phyloP scores from a whole-genome alignment of 495 filamentous ascomycete species.

The Aspergillus egyptiacus region DNA sequence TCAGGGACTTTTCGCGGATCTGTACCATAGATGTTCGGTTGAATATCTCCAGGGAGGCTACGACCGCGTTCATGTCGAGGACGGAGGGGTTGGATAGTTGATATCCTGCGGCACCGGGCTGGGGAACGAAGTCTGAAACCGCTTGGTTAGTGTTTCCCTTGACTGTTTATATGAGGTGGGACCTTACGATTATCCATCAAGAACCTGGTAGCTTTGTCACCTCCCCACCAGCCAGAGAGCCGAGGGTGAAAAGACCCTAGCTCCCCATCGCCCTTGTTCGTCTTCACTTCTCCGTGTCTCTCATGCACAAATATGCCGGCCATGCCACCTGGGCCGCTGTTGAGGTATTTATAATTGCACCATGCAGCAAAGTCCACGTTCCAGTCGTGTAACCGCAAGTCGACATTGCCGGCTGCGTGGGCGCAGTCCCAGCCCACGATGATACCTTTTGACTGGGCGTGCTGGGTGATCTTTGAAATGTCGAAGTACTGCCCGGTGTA shows the following conservation, averaged over 20 bases:
- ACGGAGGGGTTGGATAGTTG: conserved; percentile 59
- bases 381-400: conserved; percentile 81
- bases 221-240: conserved; percentile 88
- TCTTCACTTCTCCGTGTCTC: conserved; percentile 53
- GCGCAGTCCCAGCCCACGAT: conserved; percentile 92
- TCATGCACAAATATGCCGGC: conserved; percentile 85
- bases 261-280: conserved; percentile 28
- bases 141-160: too few species aligned
- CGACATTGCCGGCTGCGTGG: conserved; percentile 89
- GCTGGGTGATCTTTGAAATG: conserved; percentile 73
- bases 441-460: conserved; percentile 71
- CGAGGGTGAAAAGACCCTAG: conserved; percentile 45
- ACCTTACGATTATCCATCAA: conserved; percentile 66
- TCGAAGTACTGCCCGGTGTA: conserved; percentile 92
- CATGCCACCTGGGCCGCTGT: conserved; percentile 82
- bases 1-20: conserved; percentile 68
- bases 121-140: conserved; percentile 61
- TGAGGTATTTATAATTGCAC: conserved; percentile 98
- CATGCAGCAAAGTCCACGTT: conserved; percentile 93
- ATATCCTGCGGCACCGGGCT: conserved; percentile 55
- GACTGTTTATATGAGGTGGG: too few species aligned
- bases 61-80: conserved; percentile 57
- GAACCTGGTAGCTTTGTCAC: conserved; percentile 70
- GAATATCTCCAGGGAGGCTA: conserved; percentile 76
- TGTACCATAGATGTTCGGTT: conserved; percentile 60